Evolutionary conservation across 2,329 filamentous ascomycete species (phyloP).

Genomic region (Pezicula rhizophila): DNA sequence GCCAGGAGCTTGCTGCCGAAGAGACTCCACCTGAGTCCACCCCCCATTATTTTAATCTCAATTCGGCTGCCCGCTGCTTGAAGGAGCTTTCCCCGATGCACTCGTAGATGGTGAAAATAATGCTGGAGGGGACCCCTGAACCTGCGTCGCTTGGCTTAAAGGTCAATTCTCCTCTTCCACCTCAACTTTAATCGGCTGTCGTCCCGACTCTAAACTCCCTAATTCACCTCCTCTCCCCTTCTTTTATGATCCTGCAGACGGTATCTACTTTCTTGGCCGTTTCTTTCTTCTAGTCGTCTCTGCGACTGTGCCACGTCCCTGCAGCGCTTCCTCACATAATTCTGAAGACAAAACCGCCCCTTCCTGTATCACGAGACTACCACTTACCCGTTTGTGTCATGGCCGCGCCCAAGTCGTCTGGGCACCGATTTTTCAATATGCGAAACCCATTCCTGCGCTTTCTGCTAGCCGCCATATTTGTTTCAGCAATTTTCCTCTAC

Average conservation of each 20-base stretch:
- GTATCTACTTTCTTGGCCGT: no score
- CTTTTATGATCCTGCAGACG: no score
- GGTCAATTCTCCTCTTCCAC: no score
- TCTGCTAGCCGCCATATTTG: constrained; percentile 8
- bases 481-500: constrained; percentile 17
- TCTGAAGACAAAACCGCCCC: no score
- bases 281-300: no score
- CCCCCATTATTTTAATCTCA: background rate
- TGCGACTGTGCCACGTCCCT: background rate
- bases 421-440: constrained; percentile 8
- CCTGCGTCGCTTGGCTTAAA: no score
- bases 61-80: background rate
- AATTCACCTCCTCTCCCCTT: no score
- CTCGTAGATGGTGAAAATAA: background rate
- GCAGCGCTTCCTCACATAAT: no score
- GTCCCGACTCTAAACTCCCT: no score
- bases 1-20: background rate
- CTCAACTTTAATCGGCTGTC: no score
- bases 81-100: background rate
- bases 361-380: background rate
- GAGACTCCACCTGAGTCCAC: background rate
- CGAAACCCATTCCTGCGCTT: constrained; percentile 18
- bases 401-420: constrained; percentile 4
- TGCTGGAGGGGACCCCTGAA: no score
- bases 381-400: background rate